A percentile compares a stretch with the other conserved stretches of the same genome.
phyloP scores from a whole-genome alignment of 2,329 filamentous ascomycete genomes.

The Paracorniculantispora psalliotae region DNA sequence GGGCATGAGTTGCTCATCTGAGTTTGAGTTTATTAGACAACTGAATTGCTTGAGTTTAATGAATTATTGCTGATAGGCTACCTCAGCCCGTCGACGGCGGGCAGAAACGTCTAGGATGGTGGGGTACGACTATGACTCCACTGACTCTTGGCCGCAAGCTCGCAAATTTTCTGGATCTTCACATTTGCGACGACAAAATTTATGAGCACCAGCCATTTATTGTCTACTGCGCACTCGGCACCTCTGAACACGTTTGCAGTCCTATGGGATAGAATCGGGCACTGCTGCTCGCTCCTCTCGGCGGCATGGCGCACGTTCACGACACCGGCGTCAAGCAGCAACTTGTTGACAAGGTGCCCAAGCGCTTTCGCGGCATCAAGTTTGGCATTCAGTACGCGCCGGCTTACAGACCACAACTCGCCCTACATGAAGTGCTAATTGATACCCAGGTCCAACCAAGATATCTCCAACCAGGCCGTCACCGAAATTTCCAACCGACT shows the following conservation, averaged over 20 bases:
- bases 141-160: not conserved
- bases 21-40: too few species aligned
- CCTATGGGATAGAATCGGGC: constrained; percentile 8
- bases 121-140: constrained; percentile 13
- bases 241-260: not conserved
- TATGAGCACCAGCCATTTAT: not conserved
- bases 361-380: constrained; percentile 87
- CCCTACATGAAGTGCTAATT: not conserved
- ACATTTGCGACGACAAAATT: constrained; percentile 1
- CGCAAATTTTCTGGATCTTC: constrained; percentile 11
- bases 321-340: constrained; percentile 66
- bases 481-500: constrained; percentile 91
- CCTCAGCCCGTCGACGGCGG: not conserved
- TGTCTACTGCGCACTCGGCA: not conserved
- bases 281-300: constrained; percentile 6
- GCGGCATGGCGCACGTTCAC: constrained; percentile 19
- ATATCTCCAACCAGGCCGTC: constrained; percentile 92
- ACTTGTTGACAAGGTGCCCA: constrained; percentile 81
- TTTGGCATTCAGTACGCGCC: constrained; percentile 71
- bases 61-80: too few species aligned
- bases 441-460: constrained; percentile 68
- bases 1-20: too few species aligned
- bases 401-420: not conserved
- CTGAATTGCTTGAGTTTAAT: too few species aligned
- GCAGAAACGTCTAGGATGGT: constrained; percentile 6